Evolutionary conservation across 108 stramenopile species (phyloP), one percentile per base, ranked within the genome.

Genomic region (Asterionellopsis glacialis): DNA sequence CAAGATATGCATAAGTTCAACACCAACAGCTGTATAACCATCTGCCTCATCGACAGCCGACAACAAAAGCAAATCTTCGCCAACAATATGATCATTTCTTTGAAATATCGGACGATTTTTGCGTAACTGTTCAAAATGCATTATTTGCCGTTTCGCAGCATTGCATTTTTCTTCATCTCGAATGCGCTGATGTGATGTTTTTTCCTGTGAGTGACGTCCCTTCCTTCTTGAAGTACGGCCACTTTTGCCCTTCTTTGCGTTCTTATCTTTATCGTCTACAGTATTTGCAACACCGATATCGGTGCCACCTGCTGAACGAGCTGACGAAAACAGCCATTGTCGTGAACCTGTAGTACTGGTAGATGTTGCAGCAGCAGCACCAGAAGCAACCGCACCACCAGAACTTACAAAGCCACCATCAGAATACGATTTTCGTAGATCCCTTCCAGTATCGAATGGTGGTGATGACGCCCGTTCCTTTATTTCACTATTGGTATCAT

Each of bases 41-140:
- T 75, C 81, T 11, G 78, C 92, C 62, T 93, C 92, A 58, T 93
- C 92, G 0, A 90, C 92, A 9, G 88, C 88, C 13, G 84, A 85
- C 3, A 93, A 55, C 1, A 93, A 71, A 1, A 87, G 75, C 61
- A 87, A 55, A 50, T 81, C 80, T 61, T 84, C 80, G 11, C 73
- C 71, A 1, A 76, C 65, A 38, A 77, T 69, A 38, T 80, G 75
- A 45, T 86, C 88, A 60, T 79, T 83, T 44, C 85, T 69, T 67
- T 88, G 86, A 72, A 89, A 88, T 14, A 92, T 70, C 9, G 91
- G 76, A 51, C 81, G 63, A 15, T 65, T 75, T 33, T 77, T 55
- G 25, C 90, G 70, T 19, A 85, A 45, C 24, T 78, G 72, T 42
- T 80, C 77, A 28, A 79, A 75, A 22, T 85, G 66, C n/a, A 72